Conservation (phyloP, 169 alveolate genomes). For the Plasmodium cynomolgi region DNA sequence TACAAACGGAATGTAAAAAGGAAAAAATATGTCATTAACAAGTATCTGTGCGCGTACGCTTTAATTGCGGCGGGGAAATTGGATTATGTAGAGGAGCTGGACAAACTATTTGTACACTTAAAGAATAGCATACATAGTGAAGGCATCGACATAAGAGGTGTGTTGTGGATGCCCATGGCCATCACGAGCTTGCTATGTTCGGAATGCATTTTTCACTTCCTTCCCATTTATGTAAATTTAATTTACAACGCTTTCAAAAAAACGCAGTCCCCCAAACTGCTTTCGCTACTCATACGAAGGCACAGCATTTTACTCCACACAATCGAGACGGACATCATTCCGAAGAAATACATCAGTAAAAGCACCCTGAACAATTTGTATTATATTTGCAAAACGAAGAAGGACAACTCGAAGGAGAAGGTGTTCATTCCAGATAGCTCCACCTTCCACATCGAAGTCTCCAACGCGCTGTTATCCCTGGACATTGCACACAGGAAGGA, state of each 20-base stretch:
- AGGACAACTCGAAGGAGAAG: conserved; percentile 74
- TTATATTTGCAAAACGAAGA: conserved; percentile 66
- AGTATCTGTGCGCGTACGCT: conserved; percentile 71
- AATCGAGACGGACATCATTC: conserved; percentile 66
- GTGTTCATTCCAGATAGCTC: conserved; percentile 85
- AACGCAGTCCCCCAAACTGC: conserved; percentile 64
- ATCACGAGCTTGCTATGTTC: conserved; percentile 55
- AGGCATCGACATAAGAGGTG: conserved; percentile 71
- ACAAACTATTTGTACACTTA: conserved; percentile 43
- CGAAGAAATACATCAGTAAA: conserved; percentile 47
- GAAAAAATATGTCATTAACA: conserved; percentile 29
- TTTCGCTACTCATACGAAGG: conserved; percentile 60
- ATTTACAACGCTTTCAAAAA: conserved; percentile 66
- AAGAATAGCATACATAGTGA: conserved; percentile 48
- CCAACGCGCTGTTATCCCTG: conserved; percentile 82
- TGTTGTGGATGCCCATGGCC: conserved; percentile 75
- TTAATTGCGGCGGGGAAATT: conserved; percentile 73
- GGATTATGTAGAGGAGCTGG: conserved; percentile 38
- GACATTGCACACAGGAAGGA: conserved; percentile 84
- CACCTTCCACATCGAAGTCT: conserved; percentile 86
- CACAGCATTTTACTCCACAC: conserved; percentile 68
- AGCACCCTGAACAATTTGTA: conserved; percentile 34
- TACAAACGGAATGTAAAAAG: neutral
- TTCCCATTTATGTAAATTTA: conserved; percentile 59
- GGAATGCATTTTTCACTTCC: conserved; percentile 50